Evolutionary conservation across 164 flowering plant species (phyloP).

Genomic region (Euptelea pleiosperma): DNA sequence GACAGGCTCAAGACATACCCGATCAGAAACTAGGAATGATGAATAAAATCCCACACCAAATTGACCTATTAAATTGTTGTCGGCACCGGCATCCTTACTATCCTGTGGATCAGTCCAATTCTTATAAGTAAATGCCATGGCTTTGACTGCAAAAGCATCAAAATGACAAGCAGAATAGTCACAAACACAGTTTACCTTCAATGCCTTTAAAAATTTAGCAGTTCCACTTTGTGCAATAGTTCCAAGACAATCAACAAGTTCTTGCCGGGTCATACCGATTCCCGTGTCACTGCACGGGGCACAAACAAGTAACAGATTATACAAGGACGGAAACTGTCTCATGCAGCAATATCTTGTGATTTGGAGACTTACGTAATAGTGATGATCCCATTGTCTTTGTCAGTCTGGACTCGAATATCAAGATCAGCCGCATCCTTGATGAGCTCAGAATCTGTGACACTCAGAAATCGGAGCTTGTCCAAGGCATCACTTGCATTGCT

Average conservation of each 20-base stretch:
- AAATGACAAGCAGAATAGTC: no score
- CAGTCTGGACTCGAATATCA: constrained; percentile 85
- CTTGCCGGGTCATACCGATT: constrained; percentile 94
- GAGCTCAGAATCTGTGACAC: constrained; percentile 80
- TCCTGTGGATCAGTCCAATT: constrained; percentile 48
- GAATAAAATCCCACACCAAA: constrained; percentile 99
- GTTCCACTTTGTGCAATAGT: constrained; percentile 99
- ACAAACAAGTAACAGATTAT: constrained; percentile 1
- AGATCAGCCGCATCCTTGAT: constrained; percentile 71
- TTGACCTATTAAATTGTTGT: constrained; percentile 94
- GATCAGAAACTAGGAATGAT: constrained; percentile 86
- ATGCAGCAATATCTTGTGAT: neutral
- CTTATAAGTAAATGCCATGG: neutral
- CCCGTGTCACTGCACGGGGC: constrained; percentile 70
- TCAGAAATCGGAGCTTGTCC: constrained; percentile 87
- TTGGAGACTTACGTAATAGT: constrained; percentile 64
- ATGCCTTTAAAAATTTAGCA: constrained; percentile 79
- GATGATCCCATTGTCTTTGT: constrained; percentile 83
- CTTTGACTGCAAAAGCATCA: no score
- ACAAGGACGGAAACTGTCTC: neutral
- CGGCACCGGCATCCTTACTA: constrained; percentile 85
- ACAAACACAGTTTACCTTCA: constrained; percentile 54
- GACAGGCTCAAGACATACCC: constrained; percentile 45
- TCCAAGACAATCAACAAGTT: constrained; percentile 95
- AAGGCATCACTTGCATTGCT: constrained; percentile 99